Conservation (phyloP, 371 early-diverging fungal genomes). For the Catenaria anguillulae region DNA sequence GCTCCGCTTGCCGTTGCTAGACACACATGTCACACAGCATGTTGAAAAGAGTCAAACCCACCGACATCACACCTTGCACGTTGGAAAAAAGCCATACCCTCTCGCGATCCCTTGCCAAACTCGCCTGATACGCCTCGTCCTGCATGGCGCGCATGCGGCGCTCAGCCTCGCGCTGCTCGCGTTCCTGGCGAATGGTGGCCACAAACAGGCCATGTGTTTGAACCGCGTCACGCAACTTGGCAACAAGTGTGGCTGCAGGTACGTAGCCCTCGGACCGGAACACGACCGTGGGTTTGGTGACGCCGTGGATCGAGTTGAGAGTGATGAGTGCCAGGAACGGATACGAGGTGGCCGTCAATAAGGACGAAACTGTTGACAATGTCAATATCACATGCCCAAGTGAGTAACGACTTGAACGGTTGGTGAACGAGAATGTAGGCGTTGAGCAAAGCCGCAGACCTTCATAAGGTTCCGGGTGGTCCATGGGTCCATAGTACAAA, state of each 20-base stretch:
- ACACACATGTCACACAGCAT: too few relatives aligned
- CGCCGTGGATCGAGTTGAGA: neutral
- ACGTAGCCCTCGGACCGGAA: neutral
- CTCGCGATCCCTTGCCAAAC: neutral
- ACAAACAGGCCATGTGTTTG: constrained; percentile 1
- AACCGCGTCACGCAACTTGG: neutral
- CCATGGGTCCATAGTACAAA: neutral
- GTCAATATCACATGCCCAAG: too few relatives aligned
- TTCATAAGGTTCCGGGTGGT: neutral
- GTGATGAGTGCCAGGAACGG: constrained; percentile 6
- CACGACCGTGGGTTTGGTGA: constrained; percentile 1
- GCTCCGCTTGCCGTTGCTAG: neutral
- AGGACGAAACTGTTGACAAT: too few relatives aligned
- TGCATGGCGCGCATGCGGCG: neutral
- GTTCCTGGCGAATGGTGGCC: constrained; percentile 1
- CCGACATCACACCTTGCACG: too few relatives aligned
- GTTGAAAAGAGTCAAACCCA: too few relatives aligned
- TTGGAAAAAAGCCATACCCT: neutral
- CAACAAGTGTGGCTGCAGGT: neutral
- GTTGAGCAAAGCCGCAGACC: too few relatives aligned
- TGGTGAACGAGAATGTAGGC: neutral
- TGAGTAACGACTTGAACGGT: too few relatives aligned
- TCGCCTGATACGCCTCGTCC: constrained; percentile 2
- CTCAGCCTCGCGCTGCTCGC: neutral
- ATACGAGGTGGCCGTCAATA: neutral